A percentile compares a stretch with the other conserved stretches of the same genome.
Conservation (phyloP, 179 eudicot species). For the Vitellaria paradoxa region DNA sequence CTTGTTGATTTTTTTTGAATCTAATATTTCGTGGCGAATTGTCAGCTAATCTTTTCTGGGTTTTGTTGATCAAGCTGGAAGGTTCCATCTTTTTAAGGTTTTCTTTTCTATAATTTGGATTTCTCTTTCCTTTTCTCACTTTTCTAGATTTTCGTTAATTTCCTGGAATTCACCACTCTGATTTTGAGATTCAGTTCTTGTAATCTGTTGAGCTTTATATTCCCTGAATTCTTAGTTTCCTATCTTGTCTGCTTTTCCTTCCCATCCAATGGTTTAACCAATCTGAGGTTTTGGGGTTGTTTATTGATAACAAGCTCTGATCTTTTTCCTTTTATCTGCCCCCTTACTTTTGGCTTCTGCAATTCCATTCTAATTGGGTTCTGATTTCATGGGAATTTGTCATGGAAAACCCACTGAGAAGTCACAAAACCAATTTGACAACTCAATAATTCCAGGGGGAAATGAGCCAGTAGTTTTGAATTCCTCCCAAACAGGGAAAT, state of each 20-base stretch:
- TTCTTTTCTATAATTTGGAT: slow-evolving; percentile 7
- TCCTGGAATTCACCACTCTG: slow-evolving; percentile 7
- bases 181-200: slow-evolving; percentile 3
- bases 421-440: slow-evolving; percentile 49
- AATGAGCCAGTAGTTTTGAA: slow-evolving; percentile 30
- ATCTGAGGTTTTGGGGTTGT: slow-evolving; percentile 11
- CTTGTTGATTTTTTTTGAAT: neutral
- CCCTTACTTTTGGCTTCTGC: slow-evolving; percentile 13
- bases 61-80: slow-evolving; percentile 29
- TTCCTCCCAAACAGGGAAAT: slow-evolving; percentile 40
- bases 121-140: slow-evolving; percentile 4
- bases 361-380: slow-evolving; percentile 18
- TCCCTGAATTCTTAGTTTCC: neutral
- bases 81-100: slow-evolving; percentile 17
- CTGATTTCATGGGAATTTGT: slow-evolving; percentile 88
- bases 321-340: neutral
- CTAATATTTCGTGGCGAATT: neutral
- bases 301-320: neutral
- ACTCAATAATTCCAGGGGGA: slow-evolving; percentile 26
- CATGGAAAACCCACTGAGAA: slow-evolving; percentile 79
- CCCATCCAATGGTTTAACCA: slow-evolving; percentile 12
- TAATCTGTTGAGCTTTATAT: neutral
- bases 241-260: neutral
- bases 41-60: slow-evolving; percentile 18
- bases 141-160: neutral